Base-by-base conservation (phyloP, 2,329 filamentous ascomycete genomes). In the Grosmannia penicillata region DNA sequence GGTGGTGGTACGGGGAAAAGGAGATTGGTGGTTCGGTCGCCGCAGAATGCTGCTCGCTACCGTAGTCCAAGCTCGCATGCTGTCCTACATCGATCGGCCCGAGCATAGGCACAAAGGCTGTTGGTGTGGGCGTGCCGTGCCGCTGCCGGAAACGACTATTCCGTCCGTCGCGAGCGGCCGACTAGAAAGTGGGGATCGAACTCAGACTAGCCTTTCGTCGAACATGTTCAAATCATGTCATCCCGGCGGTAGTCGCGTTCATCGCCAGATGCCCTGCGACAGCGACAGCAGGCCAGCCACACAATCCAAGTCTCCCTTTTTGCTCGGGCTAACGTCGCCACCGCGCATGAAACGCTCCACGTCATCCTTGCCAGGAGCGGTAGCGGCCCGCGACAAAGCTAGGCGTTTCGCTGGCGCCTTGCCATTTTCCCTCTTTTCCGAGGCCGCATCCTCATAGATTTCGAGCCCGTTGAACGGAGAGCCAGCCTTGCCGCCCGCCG, bases 251-350 rank as follows among this genome's bases (percentile, higher is more conserved):
- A 4, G 13, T 17, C 8, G 25, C 17, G 14, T 31, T 70, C 59
- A 81, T 52, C 75, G 71, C 86, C 87, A 95, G 52, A 84, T 84
- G n/a, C 87, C 89, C 59, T 93, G 83, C 51, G 85, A 93, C 33
- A 96, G 66, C 36, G 83, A 89, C 45, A 95, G 57, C 46, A 96
- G 60, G n/a, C 85, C 85, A 39, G 89, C 84, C 33, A 94, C 79
- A 52, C 85, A 93, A 53, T 93, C 85, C 56, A 93, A 67, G 53
- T 95, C 89, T 40, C 77, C 73, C 54, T 75, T 78, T 58, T 85
- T 84, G 53, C 78, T 78, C 8, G 75, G 77, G 52, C 72, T 75
- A 45, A 75, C 66, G 24, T 72, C 69, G 22, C 72, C 70, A 36
- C 67, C 67, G 25, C 67, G 63, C 78, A 91, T 87, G 56, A 89